Evolutionary conservation across 495 filamentous ascomycete genomes (phyloP).

Genomic region (Trichoderma asperelloides): DNA sequence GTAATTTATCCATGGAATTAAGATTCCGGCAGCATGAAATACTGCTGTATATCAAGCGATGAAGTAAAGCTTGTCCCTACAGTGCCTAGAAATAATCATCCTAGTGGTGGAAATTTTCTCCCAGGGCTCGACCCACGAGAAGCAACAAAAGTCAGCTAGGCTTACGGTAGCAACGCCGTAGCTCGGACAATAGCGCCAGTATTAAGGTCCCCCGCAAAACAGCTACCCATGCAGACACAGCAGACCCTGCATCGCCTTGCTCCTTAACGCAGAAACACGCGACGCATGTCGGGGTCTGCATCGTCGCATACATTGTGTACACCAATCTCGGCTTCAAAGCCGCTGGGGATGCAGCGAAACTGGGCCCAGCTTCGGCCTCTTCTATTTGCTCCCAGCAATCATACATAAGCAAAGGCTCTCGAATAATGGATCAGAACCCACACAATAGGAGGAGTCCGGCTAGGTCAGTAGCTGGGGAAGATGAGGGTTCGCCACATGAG

Average conservation of each 20-base stretch:
- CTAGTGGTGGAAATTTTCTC: too few relatives aligned
- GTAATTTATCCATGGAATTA: too few relatives aligned
- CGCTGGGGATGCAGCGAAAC: background rate
- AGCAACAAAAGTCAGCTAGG: too few relatives aligned
- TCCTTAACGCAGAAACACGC: background rate
- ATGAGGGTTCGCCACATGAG: background rate
- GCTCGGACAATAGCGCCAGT: too few relatives aligned
- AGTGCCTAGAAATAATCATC: too few relatives aligned
- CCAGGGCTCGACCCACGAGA: too few relatives aligned
- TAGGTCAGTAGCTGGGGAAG: background rate
- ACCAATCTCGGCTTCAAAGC: too few relatives aligned
- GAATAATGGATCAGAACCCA: background rate
- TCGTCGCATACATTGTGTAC: background rate
- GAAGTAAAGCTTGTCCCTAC: too few relatives aligned
- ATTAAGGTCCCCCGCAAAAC: background rate
- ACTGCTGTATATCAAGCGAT: too few relatives aligned
- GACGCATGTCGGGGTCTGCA: background rate
- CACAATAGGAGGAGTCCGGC: background rate
- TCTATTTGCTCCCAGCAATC: background rate
- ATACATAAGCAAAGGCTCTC: background rate
- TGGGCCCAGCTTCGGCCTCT: background rate
- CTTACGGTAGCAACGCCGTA: too few relatives aligned
- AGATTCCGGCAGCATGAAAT: too few relatives aligned
- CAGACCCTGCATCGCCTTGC: background rate
- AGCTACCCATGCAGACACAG: background rate